Evolutionary conservation across 1,284 basidiomycete genomes (phyloP).

Genomic region (Trametes hirsuta): DNA sequence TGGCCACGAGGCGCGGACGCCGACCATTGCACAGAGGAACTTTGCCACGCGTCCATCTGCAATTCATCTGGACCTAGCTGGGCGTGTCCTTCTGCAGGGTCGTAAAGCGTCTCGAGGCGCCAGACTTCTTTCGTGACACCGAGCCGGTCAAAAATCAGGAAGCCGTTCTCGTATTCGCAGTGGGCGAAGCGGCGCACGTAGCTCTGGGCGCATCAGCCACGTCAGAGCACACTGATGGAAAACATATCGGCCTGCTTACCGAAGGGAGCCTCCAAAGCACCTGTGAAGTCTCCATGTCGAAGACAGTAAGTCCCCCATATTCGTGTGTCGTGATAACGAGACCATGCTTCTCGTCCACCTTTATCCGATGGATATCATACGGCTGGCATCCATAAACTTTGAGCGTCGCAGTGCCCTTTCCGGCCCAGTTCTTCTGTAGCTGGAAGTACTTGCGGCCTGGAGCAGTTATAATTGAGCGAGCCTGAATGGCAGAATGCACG

Average conservation of each 20-base stretch:
- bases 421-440: slow-evolving; percentile 60
- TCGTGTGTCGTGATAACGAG: slow-evolving; percentile 60
- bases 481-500: neutral
- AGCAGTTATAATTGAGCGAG: slow-evolving; percentile 5
- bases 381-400: slow-evolving; percentile 40
- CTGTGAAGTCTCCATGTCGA: slow-evolving; percentile 49
- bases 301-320: slow-evolving; percentile 57
- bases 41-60: slow-evolving; percentile 36
- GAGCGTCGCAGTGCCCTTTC: slow-evolving; percentile 44
- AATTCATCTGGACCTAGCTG: slow-evolving; percentile 36
- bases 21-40: slow-evolving; percentile 1
- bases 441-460: slow-evolving; percentile 50
- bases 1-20: slow-evolving; percentile 39
- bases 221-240: neutral
- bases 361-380: slow-evolving; percentile 65
- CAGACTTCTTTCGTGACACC: slow-evolving; percentile 69
- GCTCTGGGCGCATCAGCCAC: slow-evolving; percentile 36
- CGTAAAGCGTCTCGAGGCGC: slow-evolving; percentile 46
- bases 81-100: slow-evolving; percentile 22
- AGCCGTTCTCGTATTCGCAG: slow-evolving; percentile 75
- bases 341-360: slow-evolving; percentile 64
- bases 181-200: slow-evolving; percentile 65
- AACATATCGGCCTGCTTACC: slow-evolving; percentile 31
- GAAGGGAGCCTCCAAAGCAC: slow-evolving; percentile 60
- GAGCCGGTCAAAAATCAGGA: slow-evolving; percentile 66